A percentile compares a stretch with the other conserved stretches of the same genome.
Evolutionary conservation across 805 yeast genomes (phyloP).

Genomic region (Candida alai): DNA sequence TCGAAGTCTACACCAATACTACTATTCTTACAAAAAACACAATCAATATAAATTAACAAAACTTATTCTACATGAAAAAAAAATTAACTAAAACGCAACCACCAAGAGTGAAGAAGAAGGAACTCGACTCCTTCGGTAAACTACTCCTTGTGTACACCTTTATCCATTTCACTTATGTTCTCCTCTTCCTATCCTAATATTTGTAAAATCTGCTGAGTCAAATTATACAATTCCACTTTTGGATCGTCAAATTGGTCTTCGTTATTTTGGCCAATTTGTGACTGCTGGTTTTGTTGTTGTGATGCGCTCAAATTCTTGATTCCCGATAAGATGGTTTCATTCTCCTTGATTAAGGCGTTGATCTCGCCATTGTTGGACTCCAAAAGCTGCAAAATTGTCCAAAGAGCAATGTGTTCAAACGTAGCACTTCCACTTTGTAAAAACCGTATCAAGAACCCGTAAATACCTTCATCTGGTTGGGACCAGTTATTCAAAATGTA

Average conservation of each 20-base stretch:
- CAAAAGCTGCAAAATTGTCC: slow-evolving; percentile 91
- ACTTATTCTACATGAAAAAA: too few relatives aligned
- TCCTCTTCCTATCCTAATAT: slow-evolving; percentile 31
- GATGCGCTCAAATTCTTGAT: slow-evolving; percentile 46
- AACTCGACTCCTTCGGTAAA: too few relatives aligned
- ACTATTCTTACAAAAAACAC: too few relatives aligned
- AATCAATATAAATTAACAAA: too few relatives aligned
- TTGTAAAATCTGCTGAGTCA: slow-evolving; percentile 65
- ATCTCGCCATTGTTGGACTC: slow-evolving; percentile 77
- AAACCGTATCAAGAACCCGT: slow-evolving; percentile 77
- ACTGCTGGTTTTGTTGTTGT: slow-evolving; percentile 29
- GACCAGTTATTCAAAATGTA: slow-evolving; percentile 78
- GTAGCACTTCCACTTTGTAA: slow-evolving; percentile 83
- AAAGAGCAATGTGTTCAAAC: slow-evolving; percentile 94
- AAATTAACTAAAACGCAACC: too few relatives aligned
- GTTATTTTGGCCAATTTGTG: slow-evolving; percentile 18
- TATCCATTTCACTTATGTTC: too few relatives aligned
- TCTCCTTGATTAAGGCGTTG: slow-evolving; percentile 50
- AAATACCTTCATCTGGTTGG: slow-evolving; percentile 77
- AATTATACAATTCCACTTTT: slow-evolving; percentile 58
- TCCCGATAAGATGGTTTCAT: slow-evolving; percentile 50
- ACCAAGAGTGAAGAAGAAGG: too few relatives aligned
- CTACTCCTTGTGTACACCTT: too few relatives aligned
- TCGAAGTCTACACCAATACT: too few relatives aligned
- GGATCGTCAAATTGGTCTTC: slow-evolving; percentile 55